These are phyloP conservation scores for Colletotrichum godetiae DNA, from an alignment of 2,329 filamentous ascomycete genomes.

Conservation along the genomic window DNA sequence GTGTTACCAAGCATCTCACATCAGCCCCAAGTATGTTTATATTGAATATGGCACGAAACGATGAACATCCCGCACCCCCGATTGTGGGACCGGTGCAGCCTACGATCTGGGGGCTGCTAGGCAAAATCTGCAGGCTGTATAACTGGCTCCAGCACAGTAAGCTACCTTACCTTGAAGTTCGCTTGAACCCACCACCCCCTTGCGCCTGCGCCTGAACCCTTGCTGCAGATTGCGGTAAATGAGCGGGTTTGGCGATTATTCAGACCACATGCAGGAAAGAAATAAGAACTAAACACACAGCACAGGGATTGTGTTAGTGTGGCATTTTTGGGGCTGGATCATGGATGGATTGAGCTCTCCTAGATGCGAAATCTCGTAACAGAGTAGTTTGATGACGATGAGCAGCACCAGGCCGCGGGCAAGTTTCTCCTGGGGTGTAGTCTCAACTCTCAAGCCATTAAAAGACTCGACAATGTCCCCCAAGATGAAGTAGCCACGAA, in stretches of 20 bases:
- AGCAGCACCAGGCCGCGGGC: no score
- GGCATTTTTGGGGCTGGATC: not conserved
- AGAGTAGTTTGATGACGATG: not conserved
- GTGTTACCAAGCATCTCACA: not conserved
- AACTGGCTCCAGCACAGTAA: not conserved
- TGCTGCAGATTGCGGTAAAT: not conserved
- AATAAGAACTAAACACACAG: not conserved
- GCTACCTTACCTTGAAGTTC: not conserved
- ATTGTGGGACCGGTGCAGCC: no score
- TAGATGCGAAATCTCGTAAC: no score
- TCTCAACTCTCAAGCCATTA: no score
- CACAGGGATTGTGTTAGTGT: constrained; percentile 1
- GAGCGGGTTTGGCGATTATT: constrained; percentile 24
- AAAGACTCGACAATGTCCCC: no score
- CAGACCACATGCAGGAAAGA: constrained; percentile 18
- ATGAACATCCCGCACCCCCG: no score
- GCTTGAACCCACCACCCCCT: no score
- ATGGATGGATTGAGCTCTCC: not conserved
- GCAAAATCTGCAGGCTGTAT: not conserved
- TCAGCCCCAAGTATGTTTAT: not conserved
- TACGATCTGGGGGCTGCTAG: no score
- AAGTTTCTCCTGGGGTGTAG: no score
- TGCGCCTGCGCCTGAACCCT: not conserved
- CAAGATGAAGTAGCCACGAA: no score
- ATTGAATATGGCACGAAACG: no score